phyloP scores from a whole-genome alignment of 2,329 filamentous ascomycete genomes.

The Rhinocladiella mackenziei region DNA sequence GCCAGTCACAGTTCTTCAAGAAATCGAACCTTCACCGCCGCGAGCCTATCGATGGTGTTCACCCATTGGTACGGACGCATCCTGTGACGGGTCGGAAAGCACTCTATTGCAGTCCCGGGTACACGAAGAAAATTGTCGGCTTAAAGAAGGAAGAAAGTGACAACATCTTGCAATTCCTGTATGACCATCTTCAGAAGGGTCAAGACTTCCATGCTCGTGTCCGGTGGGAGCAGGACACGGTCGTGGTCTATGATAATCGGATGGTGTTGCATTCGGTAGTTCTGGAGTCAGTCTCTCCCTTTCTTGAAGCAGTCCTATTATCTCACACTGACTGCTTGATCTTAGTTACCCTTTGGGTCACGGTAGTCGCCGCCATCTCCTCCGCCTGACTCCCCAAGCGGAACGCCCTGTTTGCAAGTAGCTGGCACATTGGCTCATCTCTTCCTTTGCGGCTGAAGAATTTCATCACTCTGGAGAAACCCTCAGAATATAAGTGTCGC shows the following conservation, averaged over 20 bases:
- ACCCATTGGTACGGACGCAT: slow-evolving; percentile 34
- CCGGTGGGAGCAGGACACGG: slow-evolving; percentile 29
- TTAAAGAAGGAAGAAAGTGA: slow-evolving; percentile 27
- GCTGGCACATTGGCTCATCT: too few relatives aligned
- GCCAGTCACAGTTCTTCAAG: neutral
- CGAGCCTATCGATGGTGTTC: slow-evolving; percentile 24
- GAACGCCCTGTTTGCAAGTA: too few relatives aligned
- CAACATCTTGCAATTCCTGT: slow-evolving; percentile 26
- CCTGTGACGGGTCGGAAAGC: slow-evolving; percentile 34
- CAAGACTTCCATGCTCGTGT: slow-evolving; percentile 29
- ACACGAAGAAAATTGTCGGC: slow-evolving; percentile 29
- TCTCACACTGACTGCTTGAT: too few relatives aligned
- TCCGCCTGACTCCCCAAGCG: neutral
- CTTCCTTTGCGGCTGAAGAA: too few relatives aligned
- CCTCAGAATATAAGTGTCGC: too few relatives aligned
- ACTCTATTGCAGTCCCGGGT: slow-evolving; percentile 33
- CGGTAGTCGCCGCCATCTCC: neutral
- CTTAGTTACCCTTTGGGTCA: too few relatives aligned
- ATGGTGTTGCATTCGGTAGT: slow-evolving; percentile 41
- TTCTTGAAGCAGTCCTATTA: too few relatives aligned
- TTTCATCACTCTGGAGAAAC: too few relatives aligned
- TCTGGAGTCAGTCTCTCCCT: too few relatives aligned
- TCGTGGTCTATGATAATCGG: slow-evolving; percentile 35
- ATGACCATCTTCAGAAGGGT: slow-evolving; percentile 23
- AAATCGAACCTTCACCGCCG: neutral